These are phyloP conservation scores for Tetragonia tetragonoides DNA, from an alignment of 148 eudicot species.

Conservation along the genomic window DNA sequence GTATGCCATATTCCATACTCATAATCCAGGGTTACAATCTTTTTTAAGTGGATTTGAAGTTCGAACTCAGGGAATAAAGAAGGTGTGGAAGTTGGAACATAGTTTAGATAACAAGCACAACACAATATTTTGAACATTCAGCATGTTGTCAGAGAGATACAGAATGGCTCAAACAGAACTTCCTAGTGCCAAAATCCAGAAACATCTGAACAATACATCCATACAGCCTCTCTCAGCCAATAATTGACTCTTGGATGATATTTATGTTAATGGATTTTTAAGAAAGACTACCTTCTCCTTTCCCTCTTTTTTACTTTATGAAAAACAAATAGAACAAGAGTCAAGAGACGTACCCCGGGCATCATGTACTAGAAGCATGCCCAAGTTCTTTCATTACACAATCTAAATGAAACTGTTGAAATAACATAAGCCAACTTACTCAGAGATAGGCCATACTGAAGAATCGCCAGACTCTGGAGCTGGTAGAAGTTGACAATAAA, in stretches of 20 bases:
- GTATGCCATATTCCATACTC: neutral
- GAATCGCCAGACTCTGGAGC: constrained; percentile 38
- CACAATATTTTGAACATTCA: neutral
- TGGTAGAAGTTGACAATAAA: constrained; percentile 63
- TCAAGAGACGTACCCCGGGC: neutral
- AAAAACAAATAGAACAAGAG: neutral
- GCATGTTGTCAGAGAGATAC: neutral
- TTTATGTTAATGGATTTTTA: neutral
- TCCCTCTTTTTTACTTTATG: neutral
- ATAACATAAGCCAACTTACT: constrained; percentile 42
- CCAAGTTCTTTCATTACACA: neutral
- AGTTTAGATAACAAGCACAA: neutral
- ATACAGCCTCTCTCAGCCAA: neutral
- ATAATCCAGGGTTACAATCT: neutral
- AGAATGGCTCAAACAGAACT: constrained; percentile 1
- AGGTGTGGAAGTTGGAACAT: neutral
- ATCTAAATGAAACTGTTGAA: neutral
- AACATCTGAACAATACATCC: neutral
- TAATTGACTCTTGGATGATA: neutral
- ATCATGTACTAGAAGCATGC: neutral
- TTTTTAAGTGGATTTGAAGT: neutral
- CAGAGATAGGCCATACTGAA: constrained; percentile 33
- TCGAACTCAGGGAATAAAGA: neutral
- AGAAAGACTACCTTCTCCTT: neutral
- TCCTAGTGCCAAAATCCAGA: neutral